These are phyloP conservation scores for Aspergillus sp. DNA, from an alignment of 2,329 filamentous ascomycete genomes.

Conservation along the genomic window DNA sequence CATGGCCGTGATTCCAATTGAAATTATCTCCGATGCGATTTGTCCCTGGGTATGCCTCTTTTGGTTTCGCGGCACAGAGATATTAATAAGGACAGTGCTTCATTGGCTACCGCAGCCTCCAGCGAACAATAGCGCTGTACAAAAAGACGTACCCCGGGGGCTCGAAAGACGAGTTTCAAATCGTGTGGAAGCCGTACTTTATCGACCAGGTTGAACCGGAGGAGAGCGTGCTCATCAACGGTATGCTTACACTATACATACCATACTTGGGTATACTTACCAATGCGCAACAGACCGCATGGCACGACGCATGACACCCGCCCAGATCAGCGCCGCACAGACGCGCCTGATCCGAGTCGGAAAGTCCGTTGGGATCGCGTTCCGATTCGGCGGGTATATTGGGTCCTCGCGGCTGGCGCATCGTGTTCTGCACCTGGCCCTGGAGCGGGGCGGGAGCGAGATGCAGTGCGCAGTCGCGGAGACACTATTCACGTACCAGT, in stretches of 20 bases:
- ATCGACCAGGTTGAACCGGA: conserved; percentile 25
- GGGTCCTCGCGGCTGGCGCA: conserved; percentile 22
- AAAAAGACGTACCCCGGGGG: conserved; percentile 42
- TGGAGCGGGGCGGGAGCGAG: not conserved
- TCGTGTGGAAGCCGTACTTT: conserved; percentile 42
- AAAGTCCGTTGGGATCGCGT: conserved; percentile 11
- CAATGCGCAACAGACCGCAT: conserved; percentile 17
- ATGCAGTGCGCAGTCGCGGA: conserved; percentile 13
- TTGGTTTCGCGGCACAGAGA: not conserved
- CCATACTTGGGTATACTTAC: not conserved
- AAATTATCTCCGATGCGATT: not conserved
- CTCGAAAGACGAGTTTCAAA: conserved; percentile 33
- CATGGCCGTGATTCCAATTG: not conserved
- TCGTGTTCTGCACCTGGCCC: conserved; percentile 13
- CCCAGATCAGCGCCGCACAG: conserved; percentile 18
- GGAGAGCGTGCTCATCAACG: conserved; percentile 15
- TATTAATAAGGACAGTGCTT: conserved; percentile 34
- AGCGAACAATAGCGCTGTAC: conserved; percentile 40
- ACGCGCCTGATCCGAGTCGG: conserved; percentile 19
- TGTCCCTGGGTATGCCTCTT: conserved; percentile 1
- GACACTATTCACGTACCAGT: conserved; percentile 18
- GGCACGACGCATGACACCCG: conserved; percentile 14
- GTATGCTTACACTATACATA: not conserved
- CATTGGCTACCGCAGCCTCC: conserved; percentile 41
- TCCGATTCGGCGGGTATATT: conserved; percentile 20